These are phyloP conservation scores for Rhodosporidiobolus odoratus DNA, from an alignment of 768 basidiomycete species.

Conservation along the genomic window DNA sequence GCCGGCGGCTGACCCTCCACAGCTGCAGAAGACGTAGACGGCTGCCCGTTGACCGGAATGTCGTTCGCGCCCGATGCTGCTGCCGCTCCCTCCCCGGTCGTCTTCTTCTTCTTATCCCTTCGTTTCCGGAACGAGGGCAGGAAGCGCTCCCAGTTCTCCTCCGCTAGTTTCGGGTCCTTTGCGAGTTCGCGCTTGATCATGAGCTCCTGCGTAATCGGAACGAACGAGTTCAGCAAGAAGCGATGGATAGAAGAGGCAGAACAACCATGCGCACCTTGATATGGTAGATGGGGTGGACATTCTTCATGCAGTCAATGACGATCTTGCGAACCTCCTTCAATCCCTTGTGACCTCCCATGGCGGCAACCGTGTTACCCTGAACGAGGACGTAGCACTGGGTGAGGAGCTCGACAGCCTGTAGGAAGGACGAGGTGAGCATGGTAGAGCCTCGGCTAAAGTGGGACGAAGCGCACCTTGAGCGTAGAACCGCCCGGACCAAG, in stretches of 20 bases:
- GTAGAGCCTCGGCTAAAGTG: not conserved
- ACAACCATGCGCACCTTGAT: slow-evolving; percentile 78
- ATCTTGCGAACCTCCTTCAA: slow-evolving; percentile 94
- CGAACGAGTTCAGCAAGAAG: not conserved
- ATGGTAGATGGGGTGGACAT: slow-evolving; percentile 97
- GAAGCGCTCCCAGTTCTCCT: slow-evolving; percentile 94
- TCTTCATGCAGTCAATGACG: slow-evolving; percentile 98
- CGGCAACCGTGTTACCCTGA: slow-evolving; percentile 95
- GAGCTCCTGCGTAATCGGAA: slow-evolving; percentile 62
- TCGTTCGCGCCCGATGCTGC: slow-evolving; percentile 51
- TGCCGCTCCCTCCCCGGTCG: slow-evolving; percentile 3
- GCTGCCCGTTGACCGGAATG: slow-evolving; percentile 51
- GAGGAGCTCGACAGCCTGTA: slow-evolving; percentile 90
- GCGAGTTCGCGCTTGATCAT: slow-evolving; percentile 98
- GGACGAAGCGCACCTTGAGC: slow-evolving; percentile 65
- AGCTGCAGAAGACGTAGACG: slow-evolving; percentile 67
- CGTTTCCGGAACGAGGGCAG: slow-evolving; percentile 89
- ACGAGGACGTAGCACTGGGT: slow-evolving; percentile 96
- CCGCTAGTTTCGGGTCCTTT: slow-evolving; percentile 92
- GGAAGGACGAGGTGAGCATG: not conserved
- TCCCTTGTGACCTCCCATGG: slow-evolving; percentile 93
- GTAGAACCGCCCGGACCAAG: slow-evolving; percentile 97
- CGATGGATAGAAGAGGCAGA: not conserved
- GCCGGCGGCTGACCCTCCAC: slow-evolving; percentile 76
- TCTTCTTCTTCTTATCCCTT: slow-evolving; percentile 79